phyloP scores from a whole-genome alignment of 2,329 filamentous ascomycete species.

The Fusarium sacchari region DNA sequence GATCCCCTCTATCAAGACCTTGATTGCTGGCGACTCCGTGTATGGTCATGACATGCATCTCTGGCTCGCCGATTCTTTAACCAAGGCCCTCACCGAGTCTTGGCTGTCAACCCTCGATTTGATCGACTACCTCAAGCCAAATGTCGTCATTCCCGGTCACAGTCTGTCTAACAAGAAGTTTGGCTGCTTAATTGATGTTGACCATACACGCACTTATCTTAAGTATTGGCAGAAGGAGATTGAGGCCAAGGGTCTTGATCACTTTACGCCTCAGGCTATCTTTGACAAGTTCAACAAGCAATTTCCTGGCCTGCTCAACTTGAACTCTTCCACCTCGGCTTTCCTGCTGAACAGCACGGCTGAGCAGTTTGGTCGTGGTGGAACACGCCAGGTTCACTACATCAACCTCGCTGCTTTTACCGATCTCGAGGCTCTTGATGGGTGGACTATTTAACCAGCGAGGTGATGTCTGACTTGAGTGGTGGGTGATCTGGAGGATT shows the following conservation, averaged over 20 bases:
- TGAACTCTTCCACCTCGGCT: background rate
- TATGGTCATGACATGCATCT: background rate
- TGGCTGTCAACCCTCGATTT: background rate
- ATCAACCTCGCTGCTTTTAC: background rate
- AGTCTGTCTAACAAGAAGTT: background rate
- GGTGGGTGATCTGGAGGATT: rapidly evolving
- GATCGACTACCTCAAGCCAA: background rate
- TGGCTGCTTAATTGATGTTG: background rate
- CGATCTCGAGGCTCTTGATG: background rate
- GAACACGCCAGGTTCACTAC: background rate
- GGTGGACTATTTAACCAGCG: background rate
- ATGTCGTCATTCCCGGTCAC: background rate
- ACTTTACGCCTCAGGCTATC: background rate
- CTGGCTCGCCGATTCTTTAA: background rate
- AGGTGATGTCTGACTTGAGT: rapidly evolving
- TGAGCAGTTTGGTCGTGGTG: background rate
- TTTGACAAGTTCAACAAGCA: background rate
- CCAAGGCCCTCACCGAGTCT: background rate
- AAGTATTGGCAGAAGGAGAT: background rate
- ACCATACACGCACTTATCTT: background rate
- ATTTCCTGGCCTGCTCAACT: background rate
- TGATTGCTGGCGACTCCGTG: background rate
- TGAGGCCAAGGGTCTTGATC: background rate
- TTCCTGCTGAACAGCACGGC: background rate
- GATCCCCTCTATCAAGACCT: background rate